Conservation (phyloP, 106 monocot species). For the Narthecium ossifragum region DNA sequence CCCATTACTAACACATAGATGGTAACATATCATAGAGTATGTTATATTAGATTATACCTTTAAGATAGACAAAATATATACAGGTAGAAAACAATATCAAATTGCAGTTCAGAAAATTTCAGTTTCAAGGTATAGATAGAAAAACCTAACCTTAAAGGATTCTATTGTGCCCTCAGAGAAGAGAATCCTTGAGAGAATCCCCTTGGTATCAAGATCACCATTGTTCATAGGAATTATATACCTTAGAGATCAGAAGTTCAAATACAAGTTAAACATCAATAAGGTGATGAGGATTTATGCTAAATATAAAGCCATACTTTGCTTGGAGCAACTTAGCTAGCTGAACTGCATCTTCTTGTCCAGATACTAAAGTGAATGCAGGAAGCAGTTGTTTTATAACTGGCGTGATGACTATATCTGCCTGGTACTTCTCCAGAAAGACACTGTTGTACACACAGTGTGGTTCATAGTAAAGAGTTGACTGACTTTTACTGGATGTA, state of each 20-base stretch:
- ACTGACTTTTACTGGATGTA: constrained; percentile 22
- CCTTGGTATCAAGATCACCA: constrained; percentile 74
- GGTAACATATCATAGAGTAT: no score
- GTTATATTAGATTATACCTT: no score
- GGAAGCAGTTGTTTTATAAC: constrained; percentile 85
- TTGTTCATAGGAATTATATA: constrained; percentile 81
- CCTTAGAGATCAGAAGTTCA: constrained; percentile 25
- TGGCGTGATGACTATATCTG: constrained; percentile 79
- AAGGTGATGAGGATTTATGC: not conserved
- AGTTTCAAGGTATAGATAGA: no score
- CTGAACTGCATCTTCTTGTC: constrained; percentile 91
- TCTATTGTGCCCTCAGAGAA: constrained; percentile 43
- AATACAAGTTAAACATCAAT: not conserved
- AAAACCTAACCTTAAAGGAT: constrained; percentile 65
- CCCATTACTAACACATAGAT: no score
- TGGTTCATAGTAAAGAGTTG: constrained; percentile 80
- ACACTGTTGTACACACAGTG: constrained; percentile 69
- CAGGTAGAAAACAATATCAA: no score
- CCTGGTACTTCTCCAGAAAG: constrained; percentile 51
- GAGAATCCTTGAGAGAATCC: constrained; percentile 52
- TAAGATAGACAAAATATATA: no score
- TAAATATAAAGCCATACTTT: constrained; percentile 38
- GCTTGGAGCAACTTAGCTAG: constrained; percentile 74
- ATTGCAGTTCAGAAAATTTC: no score
- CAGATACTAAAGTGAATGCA: constrained; percentile 78